These are phyloP conservation scores for Anacardium occidentale DNA, from an alignment of 345 rosid genomes.

Conservation along the genomic window DNA sequence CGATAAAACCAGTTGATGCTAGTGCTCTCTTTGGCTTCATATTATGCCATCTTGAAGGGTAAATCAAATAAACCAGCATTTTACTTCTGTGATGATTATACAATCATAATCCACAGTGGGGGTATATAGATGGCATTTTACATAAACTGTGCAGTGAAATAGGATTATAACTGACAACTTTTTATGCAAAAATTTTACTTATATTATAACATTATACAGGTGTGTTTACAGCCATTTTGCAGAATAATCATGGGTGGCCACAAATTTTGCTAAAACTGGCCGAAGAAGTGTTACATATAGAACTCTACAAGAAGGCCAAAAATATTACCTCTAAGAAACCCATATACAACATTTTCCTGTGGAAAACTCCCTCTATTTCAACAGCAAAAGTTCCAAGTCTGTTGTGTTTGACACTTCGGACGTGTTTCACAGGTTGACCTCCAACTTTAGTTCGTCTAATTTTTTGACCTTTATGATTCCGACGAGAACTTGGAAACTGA, in stretches of 20 bases:
- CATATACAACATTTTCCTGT: neutral
- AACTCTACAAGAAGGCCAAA: neutral
- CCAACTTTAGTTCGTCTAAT: constrained; percentile 70
- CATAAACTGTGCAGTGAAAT: too few species aligned
- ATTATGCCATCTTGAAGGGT: too few species aligned
- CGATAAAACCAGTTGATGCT: too few species aligned
- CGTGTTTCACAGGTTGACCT: too few species aligned
- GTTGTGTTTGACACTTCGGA: too few species aligned
- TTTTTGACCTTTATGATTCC: constrained; percentile 81
- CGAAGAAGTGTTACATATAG: neutral
- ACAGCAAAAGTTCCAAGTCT: neutral
- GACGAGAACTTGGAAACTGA: constrained; percentile 71
- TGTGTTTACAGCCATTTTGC: constrained; percentile 20
- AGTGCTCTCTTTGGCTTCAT: too few species aligned
- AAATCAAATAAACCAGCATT: too few species aligned
- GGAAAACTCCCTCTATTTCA: neutral
- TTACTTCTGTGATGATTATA: too few species aligned
- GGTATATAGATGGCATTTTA: too few species aligned
- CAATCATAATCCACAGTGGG: too few species aligned
- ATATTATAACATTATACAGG: constrained; percentile 18
- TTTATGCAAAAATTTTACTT: neutral
- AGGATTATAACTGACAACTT: neutral
- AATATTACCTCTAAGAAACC: neutral
- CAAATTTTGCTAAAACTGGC: too few species aligned
- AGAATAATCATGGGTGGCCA: constrained; percentile 1